Evolutionary conservation across 495 filamentous ascomycete species (phyloP).

Genomic region (Hypoxylon cercidicola): DNA sequence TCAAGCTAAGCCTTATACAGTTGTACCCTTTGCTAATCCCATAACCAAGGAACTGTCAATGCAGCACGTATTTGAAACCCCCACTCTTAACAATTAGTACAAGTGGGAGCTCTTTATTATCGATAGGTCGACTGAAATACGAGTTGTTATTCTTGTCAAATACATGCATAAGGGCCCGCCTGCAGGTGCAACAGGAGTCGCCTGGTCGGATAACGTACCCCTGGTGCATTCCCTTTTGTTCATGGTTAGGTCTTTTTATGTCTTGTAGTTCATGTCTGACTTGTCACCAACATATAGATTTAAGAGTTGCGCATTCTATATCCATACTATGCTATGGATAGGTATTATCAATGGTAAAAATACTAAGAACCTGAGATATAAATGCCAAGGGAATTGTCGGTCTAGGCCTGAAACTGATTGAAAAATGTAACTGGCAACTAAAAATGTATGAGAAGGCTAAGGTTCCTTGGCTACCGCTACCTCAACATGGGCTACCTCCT

Average conservation of each 20-base stretch:
- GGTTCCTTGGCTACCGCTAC: no score
- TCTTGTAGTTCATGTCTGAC: no score
- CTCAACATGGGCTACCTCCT: no score
- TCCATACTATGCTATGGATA: no score
- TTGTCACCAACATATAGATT: no score
- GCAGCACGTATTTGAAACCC: slow-evolving; percentile 1
- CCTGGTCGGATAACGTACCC: no score
- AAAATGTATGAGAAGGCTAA: no score
- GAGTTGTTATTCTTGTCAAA: neutral
- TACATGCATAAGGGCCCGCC: neutral
- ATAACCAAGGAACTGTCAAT: neutral
- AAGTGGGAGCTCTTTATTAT: neutral
- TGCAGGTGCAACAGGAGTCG: neutral
- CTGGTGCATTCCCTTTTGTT: no score
- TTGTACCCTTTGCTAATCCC: slow-evolving; percentile 25
- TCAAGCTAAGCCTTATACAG: slow-evolving; percentile 34
- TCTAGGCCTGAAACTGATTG: neutral
- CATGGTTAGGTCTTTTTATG: no score
- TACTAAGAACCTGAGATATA: neutral
- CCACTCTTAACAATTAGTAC: slow-evolving; percentile 24
- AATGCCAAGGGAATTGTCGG: neutral
- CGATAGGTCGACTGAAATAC: slow-evolving; percentile 1
- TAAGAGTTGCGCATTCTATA: no score
- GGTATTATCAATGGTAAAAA: neutral
- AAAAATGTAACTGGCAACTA: no score